Conservation (phyloP, 2,329 filamentous ascomycete genomes). For the Fusarium cicatricum region DNA sequence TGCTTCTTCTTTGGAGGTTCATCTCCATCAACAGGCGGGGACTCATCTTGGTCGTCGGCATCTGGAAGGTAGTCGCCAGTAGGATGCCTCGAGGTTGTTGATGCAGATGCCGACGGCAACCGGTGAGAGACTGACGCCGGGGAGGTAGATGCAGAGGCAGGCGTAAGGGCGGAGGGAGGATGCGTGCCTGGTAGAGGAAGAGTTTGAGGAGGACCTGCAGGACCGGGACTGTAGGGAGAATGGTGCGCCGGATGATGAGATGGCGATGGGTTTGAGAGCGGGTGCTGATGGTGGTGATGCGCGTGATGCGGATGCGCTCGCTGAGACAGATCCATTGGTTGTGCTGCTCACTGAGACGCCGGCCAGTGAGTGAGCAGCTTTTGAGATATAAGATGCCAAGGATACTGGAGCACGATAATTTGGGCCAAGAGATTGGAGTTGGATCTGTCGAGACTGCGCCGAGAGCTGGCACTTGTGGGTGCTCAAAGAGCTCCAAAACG, state of each 20-base stretch:
- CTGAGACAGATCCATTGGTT: conserved; percentile 42
- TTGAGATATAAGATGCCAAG: conserved; percentile 14
- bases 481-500: conserved; percentile 8
- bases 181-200: conserved; percentile 30
- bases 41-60: conserved; percentile 34
- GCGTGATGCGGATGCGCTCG: conserved; percentile 40
- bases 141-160: conserved; percentile 42
- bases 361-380: conserved; percentile 14
- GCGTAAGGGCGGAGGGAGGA: conserved; percentile 37
- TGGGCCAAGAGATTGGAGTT: conserved; percentile 8
- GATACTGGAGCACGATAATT: conserved; percentile 18
- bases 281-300: conserved; percentile 29
- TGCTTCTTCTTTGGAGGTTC: conserved; percentile 73
- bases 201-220: conserved; percentile 15
- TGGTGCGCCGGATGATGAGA: conserved; percentile 31
- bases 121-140: conserved; percentile 40
- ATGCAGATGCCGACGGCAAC: conserved; percentile 34
- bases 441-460: conserved; percentile 27
- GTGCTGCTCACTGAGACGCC: conserved; percentile 14
- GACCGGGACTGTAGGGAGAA: conserved; percentile 32
- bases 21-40: conserved; percentile 37
- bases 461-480: conserved; percentile 22
- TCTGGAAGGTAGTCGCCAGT: conserved; percentile 31
- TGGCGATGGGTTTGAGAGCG: conserved; percentile 29
- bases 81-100: conserved; percentile 27